Evolutionary conservation across 2,329 filamentous ascomycete genomes (phyloP).

Genomic region (Diaporthe destruens): DNA sequence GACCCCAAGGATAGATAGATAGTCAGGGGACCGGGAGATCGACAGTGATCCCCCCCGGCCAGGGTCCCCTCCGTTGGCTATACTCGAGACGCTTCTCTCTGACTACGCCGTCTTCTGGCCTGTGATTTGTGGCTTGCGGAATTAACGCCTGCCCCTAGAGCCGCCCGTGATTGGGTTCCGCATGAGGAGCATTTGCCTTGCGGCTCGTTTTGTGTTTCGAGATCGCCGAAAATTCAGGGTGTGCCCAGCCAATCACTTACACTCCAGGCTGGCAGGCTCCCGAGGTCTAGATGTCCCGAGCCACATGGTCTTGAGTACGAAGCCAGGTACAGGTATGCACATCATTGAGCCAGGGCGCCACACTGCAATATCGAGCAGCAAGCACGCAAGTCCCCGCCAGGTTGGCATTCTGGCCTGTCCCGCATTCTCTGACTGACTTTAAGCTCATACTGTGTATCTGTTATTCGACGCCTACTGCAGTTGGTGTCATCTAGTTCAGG

Average conservation of each 20-base stretch:
- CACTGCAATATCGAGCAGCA: constrained; percentile 14
- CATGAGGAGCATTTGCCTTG: background rate
- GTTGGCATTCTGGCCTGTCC: constrained; percentile 7
- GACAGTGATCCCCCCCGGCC: background rate
- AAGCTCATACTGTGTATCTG: background rate
- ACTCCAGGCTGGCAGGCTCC: background rate
- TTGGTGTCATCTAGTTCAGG: constrained; percentile 2
- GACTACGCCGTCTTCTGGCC: background rate
- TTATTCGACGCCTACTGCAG: constrained; percentile 4
- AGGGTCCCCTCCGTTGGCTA: constrained; percentile 16
- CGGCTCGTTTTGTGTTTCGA: background rate
- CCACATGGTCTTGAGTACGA: too few species aligned
- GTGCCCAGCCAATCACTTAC: background rate
- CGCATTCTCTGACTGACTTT: background rate
- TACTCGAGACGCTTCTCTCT: background rate
- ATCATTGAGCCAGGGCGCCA: background rate
- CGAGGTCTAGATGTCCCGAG: background rate
- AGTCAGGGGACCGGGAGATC: constrained; percentile 36
- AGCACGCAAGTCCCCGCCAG: constrained; percentile 29
- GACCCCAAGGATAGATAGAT: background rate
- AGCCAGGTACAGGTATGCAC: too few species aligned
- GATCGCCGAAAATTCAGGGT: background rate
- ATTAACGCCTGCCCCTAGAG: background rate
- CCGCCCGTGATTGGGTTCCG: background rate
- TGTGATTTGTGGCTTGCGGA: background rate